These are phyloP conservation scores for Fusarium sp. DNA, from an alignment of 2,329 filamentous ascomycete species.

Conservation along the genomic window DNA sequence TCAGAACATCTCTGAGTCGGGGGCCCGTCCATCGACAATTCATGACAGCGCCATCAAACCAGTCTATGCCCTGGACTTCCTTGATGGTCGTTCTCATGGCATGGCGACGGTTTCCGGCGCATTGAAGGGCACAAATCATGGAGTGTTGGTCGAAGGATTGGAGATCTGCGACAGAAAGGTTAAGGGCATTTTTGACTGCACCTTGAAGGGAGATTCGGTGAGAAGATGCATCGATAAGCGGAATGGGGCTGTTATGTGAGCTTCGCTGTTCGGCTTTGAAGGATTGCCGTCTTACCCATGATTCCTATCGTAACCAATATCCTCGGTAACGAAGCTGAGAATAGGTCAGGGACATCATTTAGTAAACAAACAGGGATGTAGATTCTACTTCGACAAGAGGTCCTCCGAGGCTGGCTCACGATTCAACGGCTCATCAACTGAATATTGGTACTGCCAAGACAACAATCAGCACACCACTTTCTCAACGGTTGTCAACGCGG, in stretches of 20 bases:
- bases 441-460: neutral
- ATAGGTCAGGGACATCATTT: neutral
- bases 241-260: neutral
- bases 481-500: neutral
- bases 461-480: neutral
- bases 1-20: neutral
- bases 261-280: fast-evolving
- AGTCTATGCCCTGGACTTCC: neutral
- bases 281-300: neutral
- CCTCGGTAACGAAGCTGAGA: neutral
- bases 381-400: neutral
- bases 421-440: neutral
- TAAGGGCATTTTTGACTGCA: neutral
- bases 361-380: fast-evolving
- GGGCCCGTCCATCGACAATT: neutral
- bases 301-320: neutral
- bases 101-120: neutral
- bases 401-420: neutral
- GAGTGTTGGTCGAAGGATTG: neutral
- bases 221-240: neutral
- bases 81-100: neutral
- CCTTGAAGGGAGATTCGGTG: neutral
- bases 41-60: neutral
- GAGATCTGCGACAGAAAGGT: neutral
- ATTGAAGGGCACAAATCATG: neutral